Conservation (phyloP, 192 early-diverging fungal genomes). For the Endogone sp. region DNA sequence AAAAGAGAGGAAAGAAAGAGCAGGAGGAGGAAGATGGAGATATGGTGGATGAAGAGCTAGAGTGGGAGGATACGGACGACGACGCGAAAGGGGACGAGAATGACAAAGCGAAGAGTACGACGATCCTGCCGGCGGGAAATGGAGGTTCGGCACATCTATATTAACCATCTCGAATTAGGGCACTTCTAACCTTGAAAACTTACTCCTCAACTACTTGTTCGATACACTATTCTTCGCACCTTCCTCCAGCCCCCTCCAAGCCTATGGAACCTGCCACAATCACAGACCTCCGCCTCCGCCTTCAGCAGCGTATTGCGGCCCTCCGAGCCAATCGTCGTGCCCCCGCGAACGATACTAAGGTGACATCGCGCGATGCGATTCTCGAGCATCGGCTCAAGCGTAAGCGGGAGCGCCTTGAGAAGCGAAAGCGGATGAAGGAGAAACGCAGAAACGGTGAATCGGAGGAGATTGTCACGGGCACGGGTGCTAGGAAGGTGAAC, state of each 20-base stretch:
- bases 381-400: slow-evolving; percentile 71
- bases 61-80: neutral
- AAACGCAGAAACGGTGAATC: slow-evolving; percentile 33
- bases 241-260: neutral
- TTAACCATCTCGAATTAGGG: no score
- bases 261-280: slow-evolving; percentile 30
- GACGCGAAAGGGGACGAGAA: no score
- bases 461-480: slow-evolving; percentile 48
- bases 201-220: no score
- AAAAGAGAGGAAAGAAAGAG: neutral
- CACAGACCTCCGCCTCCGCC: slow-evolving; percentile 52
- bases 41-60: neutral
- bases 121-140: no score
- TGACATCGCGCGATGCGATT: slow-evolving; percentile 66
- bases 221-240: no score
- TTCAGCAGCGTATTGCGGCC: slow-evolving; percentile 58
- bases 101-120: no score
- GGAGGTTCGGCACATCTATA: no score
- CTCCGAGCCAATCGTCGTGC: slow-evolving; percentile 63
- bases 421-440: slow-evolving; percentile 55
- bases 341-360: slow-evolving; percentile 42
- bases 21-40: no score
- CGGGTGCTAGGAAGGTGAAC: neutral
- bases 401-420: slow-evolving; percentile 61
- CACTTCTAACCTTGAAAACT: no score